Conservation (phyloP, 1,139 yeast genomes). For the Kodamaea sp. region DNA sequence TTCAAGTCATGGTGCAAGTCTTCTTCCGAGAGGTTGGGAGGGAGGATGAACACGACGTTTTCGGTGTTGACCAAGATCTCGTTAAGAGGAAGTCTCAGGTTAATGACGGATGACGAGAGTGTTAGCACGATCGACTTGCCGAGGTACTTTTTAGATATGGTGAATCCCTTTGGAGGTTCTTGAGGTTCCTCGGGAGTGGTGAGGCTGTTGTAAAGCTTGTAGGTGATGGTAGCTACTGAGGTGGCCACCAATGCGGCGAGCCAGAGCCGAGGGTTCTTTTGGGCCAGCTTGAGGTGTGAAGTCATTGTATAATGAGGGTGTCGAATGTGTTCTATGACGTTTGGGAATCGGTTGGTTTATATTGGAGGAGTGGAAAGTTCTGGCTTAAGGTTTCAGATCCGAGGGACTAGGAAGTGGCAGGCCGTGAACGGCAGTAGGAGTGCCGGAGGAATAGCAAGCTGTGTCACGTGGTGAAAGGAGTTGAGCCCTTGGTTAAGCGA, state of each 20-base stretch:
- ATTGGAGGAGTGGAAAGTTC: too few relatives aligned
- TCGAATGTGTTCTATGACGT: too few relatives aligned
- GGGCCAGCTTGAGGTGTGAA: conserved; percentile 6
- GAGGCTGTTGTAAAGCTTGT: conserved; percentile 31
- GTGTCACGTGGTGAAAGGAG: too few relatives aligned
- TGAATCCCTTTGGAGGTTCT: conserved; percentile 5
- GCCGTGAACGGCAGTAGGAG: too few relatives aligned
- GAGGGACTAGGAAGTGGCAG: too few relatives aligned
- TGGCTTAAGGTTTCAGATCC: too few relatives aligned
- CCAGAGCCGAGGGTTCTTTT: conserved; percentile 32
- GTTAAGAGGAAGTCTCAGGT: conserved; percentile 39
- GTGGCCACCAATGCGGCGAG: conserved; percentile 41
- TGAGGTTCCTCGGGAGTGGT: conserved; percentile 11
- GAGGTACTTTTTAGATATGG: conserved; percentile 24
- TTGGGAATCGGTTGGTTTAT: too few relatives aligned
- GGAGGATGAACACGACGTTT: conserved; percentile 48
- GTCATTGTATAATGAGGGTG: too few relatives aligned
- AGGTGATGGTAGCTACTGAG: conserved; percentile 37
- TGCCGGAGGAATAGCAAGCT: too few relatives aligned
- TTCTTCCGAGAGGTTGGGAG: conserved; percentile 46
- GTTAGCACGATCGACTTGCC: conserved; percentile 45
- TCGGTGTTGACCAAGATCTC: conserved; percentile 41
- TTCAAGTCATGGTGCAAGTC: conserved; percentile 31
- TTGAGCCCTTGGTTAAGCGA: too few relatives aligned
- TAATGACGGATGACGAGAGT: conserved; percentile 44